Evolutionary conservation across 1,139 yeast species (phyloP).

Genomic region (Arxiozyma slooffiae): DNA sequence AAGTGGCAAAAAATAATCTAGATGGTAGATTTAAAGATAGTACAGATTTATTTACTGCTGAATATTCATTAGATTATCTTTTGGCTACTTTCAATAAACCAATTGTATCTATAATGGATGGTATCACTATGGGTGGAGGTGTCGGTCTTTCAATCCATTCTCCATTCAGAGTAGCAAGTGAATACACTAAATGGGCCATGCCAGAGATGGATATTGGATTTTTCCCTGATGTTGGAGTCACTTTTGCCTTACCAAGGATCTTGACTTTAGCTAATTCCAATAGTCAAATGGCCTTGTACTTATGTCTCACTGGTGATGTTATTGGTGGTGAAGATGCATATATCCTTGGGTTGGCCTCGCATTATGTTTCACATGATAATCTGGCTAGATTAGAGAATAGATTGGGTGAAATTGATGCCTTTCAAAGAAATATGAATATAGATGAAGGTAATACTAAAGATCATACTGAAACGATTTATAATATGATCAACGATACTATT

Average conservation of each 20-base stretch:
- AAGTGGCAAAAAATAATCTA: conserved; percentile 48
- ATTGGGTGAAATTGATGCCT: conserved; percentile 39
- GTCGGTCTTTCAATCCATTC: conserved; percentile 87
- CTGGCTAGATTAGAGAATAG: conserved; percentile 54
- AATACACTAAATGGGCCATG: conserved; percentile 86
- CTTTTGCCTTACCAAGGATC: conserved; percentile 75
- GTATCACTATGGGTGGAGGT: conserved; percentile 98
- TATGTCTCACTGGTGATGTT: conserved; percentile 78
- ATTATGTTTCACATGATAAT: conserved; percentile 62
- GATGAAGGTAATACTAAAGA: not conserved
- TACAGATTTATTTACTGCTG: conserved; percentile 61
- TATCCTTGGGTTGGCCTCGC: conserved; percentile 81
- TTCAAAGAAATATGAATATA: conserved; percentile 2
- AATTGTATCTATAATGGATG: conserved; percentile 73
- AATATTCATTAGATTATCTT: conserved; percentile 72
- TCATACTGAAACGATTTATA: conserved; percentile 11
- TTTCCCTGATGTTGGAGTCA: conserved; percentile 92
- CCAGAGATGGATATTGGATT: conserved; percentile 97
- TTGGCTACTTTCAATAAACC: conserved; percentile 81
- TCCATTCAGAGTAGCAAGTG: conserved; percentile 91
- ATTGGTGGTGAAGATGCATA: conserved; percentile 72
- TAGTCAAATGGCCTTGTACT: conserved; percentile 72
- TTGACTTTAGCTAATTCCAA: conserved; percentile 36
- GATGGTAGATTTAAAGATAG: conserved; percentile 40
- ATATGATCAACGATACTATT: conserved; percentile 57